phyloP scores from a whole-genome alignment of 2,329 filamentous ascomycete species.

The Epichloe bromicola region DNA sequence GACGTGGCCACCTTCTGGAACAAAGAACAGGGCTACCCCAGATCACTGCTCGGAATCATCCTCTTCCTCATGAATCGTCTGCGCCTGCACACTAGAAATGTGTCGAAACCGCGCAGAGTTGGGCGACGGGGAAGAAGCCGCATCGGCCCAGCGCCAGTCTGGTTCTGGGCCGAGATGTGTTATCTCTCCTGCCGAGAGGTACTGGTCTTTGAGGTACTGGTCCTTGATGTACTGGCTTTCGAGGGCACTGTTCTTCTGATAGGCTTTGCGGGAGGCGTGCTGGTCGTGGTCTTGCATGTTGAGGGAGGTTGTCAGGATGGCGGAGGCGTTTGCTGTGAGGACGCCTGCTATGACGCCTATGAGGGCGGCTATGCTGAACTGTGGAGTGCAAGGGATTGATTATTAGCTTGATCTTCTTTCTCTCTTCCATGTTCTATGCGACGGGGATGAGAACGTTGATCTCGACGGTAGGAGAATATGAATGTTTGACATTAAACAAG shows the following conservation, averaged over 20 bases:
- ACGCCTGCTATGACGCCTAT: slow-evolving; percentile 54
- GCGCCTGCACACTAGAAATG: slow-evolving; percentile 40
- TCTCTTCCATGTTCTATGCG: neutral
- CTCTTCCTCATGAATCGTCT: slow-evolving; percentile 63
- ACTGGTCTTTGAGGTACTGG: slow-evolving; percentile 5
- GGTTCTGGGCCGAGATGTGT: slow-evolving; percentile 16
- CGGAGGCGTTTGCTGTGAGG: slow-evolving; percentile 43
- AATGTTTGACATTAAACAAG: too few species aligned
- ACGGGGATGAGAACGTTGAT: neutral
- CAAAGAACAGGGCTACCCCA: too few species aligned
- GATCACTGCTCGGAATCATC: slow-evolving; percentile 41
- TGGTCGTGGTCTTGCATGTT: slow-evolving; percentile 23
- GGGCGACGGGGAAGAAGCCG: slow-evolving; percentile 15
- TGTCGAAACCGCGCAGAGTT: slow-evolving; percentile 21
- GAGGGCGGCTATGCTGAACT: slow-evolving; percentile 52
- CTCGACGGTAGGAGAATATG: too few species aligned
- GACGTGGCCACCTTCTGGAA: too few species aligned
- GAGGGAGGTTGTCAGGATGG: slow-evolving; percentile 38
- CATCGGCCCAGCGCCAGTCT: slow-evolving; percentile 26
- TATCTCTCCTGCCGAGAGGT: neutral
- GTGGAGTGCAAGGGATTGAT: neutral
- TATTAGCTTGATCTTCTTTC: neutral
- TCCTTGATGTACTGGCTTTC: slow-evolving; percentile 4
- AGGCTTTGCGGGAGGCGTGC: slow-evolving; percentile 6
- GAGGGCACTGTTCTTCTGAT: slow-evolving; percentile 8